Percentiles rank a stretch among this genome's conserved stretches.
These are phyloP conservation scores for Clavulina sp. DNA, from an alignment of 768 basidiomycete genomes.

Conservation along the genomic window DNA sequence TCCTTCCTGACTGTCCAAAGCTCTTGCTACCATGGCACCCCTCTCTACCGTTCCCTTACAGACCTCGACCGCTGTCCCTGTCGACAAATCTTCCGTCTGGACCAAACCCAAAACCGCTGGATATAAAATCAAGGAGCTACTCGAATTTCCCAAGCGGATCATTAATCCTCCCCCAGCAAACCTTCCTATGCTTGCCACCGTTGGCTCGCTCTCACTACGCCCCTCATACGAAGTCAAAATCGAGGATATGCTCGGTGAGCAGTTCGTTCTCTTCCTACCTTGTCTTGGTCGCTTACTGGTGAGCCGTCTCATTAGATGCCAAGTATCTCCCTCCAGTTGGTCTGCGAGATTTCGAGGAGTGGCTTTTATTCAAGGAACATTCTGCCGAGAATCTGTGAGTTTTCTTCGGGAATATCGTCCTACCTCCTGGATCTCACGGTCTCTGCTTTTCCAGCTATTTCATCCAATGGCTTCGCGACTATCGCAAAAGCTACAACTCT, in stretches of 20 bases:
- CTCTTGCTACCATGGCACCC: too few species aligned
- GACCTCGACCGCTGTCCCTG: too few species aligned
- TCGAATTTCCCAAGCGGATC: slow-evolving; percentile 4
- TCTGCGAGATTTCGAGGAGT: slow-evolving; percentile 8
- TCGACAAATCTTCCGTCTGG: too few species aligned
- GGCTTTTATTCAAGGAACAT: slow-evolving; percentile 5
- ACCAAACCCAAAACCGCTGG: neutral
- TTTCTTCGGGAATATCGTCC: neutral
- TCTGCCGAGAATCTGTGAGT: slow-evolving; percentile 6
- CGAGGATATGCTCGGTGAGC: slow-evolving; percentile 5
- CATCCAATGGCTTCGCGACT: neutral
- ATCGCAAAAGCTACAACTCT: neutral
- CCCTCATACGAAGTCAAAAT: slow-evolving; percentile 4
- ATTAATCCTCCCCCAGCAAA: slow-evolving; percentile 4
- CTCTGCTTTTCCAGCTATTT: neutral
- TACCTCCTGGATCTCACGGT: neutral
- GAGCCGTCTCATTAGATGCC: neutral
- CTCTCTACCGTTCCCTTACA: too few species aligned
- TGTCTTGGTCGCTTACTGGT: neutral
- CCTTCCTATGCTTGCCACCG: slow-evolving; percentile 1
- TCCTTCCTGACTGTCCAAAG: too few species aligned
- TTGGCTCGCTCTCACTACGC: neutral
- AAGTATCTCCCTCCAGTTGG: slow-evolving; percentile 6
- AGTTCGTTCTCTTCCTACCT: neutral
- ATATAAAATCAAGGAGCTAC: neutral